Evolutionary conservation across 345 rosid genomes (phyloP).

Genomic region (Laguncularia racemosa): DNA sequence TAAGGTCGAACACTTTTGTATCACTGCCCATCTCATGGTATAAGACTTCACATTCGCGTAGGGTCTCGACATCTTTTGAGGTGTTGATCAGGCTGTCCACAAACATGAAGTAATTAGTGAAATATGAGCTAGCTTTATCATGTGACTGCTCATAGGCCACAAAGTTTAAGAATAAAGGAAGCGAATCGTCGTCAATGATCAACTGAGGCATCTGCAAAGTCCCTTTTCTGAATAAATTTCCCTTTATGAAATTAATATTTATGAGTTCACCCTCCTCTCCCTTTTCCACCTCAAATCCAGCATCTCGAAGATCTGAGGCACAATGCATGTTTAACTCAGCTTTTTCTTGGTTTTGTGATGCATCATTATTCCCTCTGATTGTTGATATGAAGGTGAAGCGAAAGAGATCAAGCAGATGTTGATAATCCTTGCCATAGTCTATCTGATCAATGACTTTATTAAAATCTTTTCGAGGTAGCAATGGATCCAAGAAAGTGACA

Average conservation of each 20-base stretch:
- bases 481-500: too few species aligned
- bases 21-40: conserved; percentile 11
- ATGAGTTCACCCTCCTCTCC: conserved; percentile 1
- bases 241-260: conserved; percentile 3
- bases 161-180: conserved; percentile 10
- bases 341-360: too few species aligned
- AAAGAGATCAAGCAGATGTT: too few species aligned
- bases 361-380: too few species aligned
- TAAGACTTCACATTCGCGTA: conserved; percentile 7
- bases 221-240: background rate
- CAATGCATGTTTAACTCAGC: conserved; percentile 6
- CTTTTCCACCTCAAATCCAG: conserved; percentile 2
- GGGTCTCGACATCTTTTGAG: conserved; percentile 6
- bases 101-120: conserved; percentile 14
- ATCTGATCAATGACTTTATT: too few species aligned
- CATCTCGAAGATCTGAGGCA: conserved; percentile 5
- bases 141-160: conserved; percentile 15
- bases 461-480: too few species aligned
- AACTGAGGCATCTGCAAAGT: conserved; percentile 9
- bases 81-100: conserved; percentile 9
- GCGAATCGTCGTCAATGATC: conserved; percentile 4
- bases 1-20: conserved; percentile 1
- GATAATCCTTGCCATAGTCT: too few species aligned
- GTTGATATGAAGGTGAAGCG: too few species aligned
- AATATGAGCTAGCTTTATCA: conserved; percentile 1